Base-by-base conservation (phyloP, 1,139 yeast genomes). In the Eremothecium cymbalariae region DNA sequence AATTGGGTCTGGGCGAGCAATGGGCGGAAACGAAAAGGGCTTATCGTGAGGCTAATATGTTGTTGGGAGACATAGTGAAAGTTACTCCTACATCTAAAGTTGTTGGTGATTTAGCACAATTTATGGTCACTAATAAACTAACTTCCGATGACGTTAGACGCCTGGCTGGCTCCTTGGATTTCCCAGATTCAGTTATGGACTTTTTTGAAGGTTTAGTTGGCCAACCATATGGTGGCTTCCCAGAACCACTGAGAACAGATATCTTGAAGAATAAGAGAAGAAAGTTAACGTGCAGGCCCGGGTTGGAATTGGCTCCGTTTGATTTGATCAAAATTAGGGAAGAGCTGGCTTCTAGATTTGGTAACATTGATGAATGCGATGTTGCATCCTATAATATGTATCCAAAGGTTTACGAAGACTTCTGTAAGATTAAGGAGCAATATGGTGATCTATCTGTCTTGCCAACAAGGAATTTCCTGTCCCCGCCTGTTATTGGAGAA, bases 121-220 rank as follows among this genome's bases (percentile, higher is more conserved):
- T 90, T 56, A 90, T 90, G 98, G 98, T 90, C 37, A 77, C 95
- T 32, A 93, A 90, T 69, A 85, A 85, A 62, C 72, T 90, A 53
- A 70, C 78, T 12, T 69, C 81, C 38, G 85, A 82, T 54, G 99
- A 90, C 56, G 94, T 93, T 41, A 68, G 68, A 59, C 81, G 80
- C 57, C 74, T 90, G 55, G 98, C 98, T 2, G 66, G 75, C 34
- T 85, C 85, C 48, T 74, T 90, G 53, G 97, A 90, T 63, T 90
- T 90, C 94, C 99, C 99, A 40, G 96, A 81, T 55, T 88, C 97
- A 12, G 95, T 90, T 21, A 72, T 90, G 58, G 98, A 93, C 65
- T 90, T 90, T 72, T 86, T 90, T 75, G 95, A 93, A 68, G 99
- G 99, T 51, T 72, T 90, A 57, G 90, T 93, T 86, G 99, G 99